Base-by-base conservation (phyloP, 495 filamentous ascomycete genomes). In the Aspergillus sparsus region DNA sequence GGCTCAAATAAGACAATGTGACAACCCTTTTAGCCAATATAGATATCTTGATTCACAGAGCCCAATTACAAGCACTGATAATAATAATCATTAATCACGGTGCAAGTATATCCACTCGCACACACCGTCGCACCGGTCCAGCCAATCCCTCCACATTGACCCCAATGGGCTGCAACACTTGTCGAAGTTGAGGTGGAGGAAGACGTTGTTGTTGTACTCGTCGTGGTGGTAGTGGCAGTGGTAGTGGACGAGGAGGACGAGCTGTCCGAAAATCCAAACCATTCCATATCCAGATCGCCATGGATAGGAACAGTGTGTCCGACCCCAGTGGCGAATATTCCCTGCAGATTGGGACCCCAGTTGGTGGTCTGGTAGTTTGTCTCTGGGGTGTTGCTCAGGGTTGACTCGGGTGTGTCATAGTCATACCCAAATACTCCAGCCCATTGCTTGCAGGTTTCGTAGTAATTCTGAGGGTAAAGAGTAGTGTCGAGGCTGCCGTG, bases 391-490 rank as follows among this genome's bases (percentile, higher is more conserved):
- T 81, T 76, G 33, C 66, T 41, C 41, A 69, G 66, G 10, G 54
- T 73, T 75, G 56, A 61, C 66, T 7, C 67, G 64, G 7, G 76
- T 8, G 46, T 9, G 21, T 57, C 59, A 49, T 62, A 73, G 12
- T 66, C 52, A 11, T 66, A 63, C 31, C 77, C 80, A 11, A 82
- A 72, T 1, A 87, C 78, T 15, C 74, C 75, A 6, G 78, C 73
- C 84, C 84, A 87, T 70, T 87, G 80, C 76, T 83, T 83, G 49
- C 57, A 83, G 67, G 76, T 77, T 73, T 84, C 82, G 18, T 74
- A 56, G 52, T 71, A 83, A 65, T 82, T 83, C 63, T 72, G 69
- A 3, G 77, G 77, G 10, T 69, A 66, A 9, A 86, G 75, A 5
- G 83, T 77, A 5, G 56, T 63, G 53, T 87, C 84, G 10, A 71